phyloP scores from a whole-genome alignment of 75 land plant species.

The Picea sitchensis region DNA sequence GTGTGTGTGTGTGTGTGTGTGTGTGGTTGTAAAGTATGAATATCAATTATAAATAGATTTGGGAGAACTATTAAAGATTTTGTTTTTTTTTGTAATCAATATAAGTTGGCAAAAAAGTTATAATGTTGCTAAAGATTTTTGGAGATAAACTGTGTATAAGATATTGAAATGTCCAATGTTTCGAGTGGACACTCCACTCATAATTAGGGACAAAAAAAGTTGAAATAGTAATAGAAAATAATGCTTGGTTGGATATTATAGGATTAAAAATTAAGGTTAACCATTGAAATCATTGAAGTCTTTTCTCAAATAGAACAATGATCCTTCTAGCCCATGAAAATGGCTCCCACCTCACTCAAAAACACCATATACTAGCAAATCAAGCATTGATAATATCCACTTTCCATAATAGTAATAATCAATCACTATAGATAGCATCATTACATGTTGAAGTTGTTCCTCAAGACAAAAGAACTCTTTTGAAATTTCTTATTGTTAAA shows the following conservation, averaged over 20 bases:
- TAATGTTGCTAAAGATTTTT: no score
- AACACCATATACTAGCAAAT: constrained; percentile 85
- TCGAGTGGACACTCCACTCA: no score
- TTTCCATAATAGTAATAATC: constrained; percentile 76
- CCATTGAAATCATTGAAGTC: constrained; percentile 98
- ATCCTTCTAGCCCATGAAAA: constrained; percentile 91
- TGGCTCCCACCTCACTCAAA: constrained; percentile 88
- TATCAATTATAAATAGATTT: constrained; percentile 85
- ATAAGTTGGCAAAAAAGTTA: constrained; percentile 51
- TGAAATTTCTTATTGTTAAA: constrained; percentile 44
- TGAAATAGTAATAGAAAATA: no score
- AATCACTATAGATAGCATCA: constrained; percentile 62
- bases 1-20: no score
- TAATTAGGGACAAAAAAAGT: no score
- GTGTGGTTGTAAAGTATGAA: no score
- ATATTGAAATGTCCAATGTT: no score
- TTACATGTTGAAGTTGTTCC: constrained; percentile 43
- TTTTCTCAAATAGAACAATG: constrained; percentile 76
- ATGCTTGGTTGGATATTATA: no score
- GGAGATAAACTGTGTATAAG: no score
- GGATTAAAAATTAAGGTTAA: no score
- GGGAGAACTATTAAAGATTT: constrained; percentile 64
- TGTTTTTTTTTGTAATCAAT: constrained; percentile 40
- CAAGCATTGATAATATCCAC: constrained; percentile 91
- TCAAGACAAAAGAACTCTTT: constrained; percentile 59